Conservation (phyloP, 306 rosid species). For the Bauhinia variegata region DNA sequence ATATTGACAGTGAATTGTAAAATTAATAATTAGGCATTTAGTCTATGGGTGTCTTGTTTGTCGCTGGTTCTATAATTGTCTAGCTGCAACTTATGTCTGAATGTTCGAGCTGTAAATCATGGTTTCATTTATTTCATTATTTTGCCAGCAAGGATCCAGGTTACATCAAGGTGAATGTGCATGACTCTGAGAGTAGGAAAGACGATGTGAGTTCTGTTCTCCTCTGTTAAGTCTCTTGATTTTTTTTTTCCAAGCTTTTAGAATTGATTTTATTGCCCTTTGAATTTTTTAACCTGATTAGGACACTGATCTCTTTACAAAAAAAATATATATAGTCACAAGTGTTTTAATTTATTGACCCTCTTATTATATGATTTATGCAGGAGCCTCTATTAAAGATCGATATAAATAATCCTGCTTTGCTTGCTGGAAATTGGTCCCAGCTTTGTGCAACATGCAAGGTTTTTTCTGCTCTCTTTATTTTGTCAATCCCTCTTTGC, state of each 20-base stretch:
- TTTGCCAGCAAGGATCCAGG: constrained; percentile 96
- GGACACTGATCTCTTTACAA: neutral
- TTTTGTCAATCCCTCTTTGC: constrained; percentile 64
- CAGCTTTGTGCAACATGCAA: constrained; percentile 86
- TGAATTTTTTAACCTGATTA: constrained; percentile 3
- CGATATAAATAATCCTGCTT: constrained; percentile 88
- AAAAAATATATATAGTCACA: neutral
- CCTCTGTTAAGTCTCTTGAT: constrained; percentile 2
- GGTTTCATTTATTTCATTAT: constrained; percentile 17
- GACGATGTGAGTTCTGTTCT: constrained; percentile 71
- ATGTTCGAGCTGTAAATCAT: neutral
- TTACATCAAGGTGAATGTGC: constrained; percentile 68
- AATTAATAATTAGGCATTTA: constrained; percentile 3
- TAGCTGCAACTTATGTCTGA: constrained; percentile 23
- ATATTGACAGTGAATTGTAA: constrained; percentile 11
- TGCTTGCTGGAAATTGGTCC: constrained; percentile 94
- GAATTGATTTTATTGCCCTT: constrained; percentile 2
- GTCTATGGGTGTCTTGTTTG: neutral
- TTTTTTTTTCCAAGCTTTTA: constrained; percentile 12
- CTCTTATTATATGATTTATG: constrained; percentile 35
- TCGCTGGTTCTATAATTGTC: constrained; percentile 6
- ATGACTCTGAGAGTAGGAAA: constrained; percentile 70
- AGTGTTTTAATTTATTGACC: constrained; percentile 19
- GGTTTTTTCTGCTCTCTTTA: constrained; percentile 58
- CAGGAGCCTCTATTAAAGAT: constrained; percentile 94